A percentile compares a stretch with the other conserved stretches of the same genome.
phyloP scores from a whole-genome alignment of 1,139 yeast species.

The Pichia sp. region DNA sequence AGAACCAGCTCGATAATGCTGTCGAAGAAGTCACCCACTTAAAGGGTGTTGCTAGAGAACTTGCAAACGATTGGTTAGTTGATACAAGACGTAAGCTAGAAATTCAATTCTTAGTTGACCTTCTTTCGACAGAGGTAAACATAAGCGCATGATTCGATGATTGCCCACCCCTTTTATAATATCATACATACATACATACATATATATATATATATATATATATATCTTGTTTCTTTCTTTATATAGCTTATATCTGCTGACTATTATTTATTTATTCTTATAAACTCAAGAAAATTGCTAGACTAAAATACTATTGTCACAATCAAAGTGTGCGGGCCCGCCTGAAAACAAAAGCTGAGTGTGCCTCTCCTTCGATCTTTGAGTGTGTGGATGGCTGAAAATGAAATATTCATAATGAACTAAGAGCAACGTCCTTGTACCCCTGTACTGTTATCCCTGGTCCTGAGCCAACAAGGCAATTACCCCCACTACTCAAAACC shows the following conservation, averaged over 20 bases:
- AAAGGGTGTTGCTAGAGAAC: slow-evolving; percentile 89
- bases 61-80: slow-evolving; percentile 86
- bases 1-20: slow-evolving; percentile 80
- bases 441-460: neutral
- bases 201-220: no score
- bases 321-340: neutral
- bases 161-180: neutral
- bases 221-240: neutral
- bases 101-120: slow-evolving; percentile 70
- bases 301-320: neutral
- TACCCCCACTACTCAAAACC: neutral
- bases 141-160: slow-evolving; percentile 21
- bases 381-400: neutral
- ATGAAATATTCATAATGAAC: neutral
- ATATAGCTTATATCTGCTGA: neutral
- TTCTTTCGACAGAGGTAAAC: slow-evolving; percentile 52
- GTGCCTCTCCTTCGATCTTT: neutral
- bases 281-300: neutral
- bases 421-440: neutral
- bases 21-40: slow-evolving; percentile 87
- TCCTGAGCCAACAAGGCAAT: neutral
- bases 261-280: neutral
- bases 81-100: slow-evolving; percentile 89
- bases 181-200: neutral
- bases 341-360: neutral